Evolutionary conservation across 805 yeast species (phyloP).

Genomic region (Hanseniaspora nectarophila): DNA sequence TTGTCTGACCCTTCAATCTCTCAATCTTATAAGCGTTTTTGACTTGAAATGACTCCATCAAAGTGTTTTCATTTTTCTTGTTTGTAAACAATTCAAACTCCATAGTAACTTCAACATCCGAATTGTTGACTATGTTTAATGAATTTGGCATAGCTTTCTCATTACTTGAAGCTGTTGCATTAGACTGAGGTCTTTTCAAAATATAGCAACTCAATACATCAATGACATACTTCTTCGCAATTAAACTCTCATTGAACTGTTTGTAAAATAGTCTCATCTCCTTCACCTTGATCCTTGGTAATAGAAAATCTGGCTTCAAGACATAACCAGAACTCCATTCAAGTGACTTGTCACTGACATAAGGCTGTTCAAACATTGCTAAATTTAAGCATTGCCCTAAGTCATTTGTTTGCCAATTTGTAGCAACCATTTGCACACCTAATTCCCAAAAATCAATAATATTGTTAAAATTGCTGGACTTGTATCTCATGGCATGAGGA

Average conservation of each 20-base stretch:
- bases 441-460: constrained; percentile 71
- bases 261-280: constrained; percentile 22
- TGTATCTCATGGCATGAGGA: constrained; percentile 68
- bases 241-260: constrained; percentile 15
- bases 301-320: constrained; percentile 50
- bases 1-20: constrained; percentile 21
- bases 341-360: constrained; percentile 25
- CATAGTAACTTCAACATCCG: constrained; percentile 21
- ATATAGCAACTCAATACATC: constrained; percentile 71
- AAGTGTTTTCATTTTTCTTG: constrained; percentile 18
- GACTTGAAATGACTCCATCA: constrained; percentile 19
- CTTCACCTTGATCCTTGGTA: constrained; percentile 24
- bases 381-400: constrained; percentile 78
- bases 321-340: constrained; percentile 52
- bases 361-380: constrained; percentile 57
- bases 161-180: constrained; percentile 16
- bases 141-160: neutral
- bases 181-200: constrained; percentile 52
- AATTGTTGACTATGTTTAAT: constrained; percentile 20
- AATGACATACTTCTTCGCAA: constrained; percentile 27
- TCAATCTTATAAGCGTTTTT: constrained; percentile 21
- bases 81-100: constrained; percentile 18
- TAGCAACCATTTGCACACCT: constrained; percentile 91
- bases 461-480: constrained; percentile 61
- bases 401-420: constrained; percentile 93